These are phyloP conservation scores for Pseudogymnoascus sp. DNA, from an alignment of 2,329 filamentous ascomycete genomes.

Conservation along the genomic window DNA sequence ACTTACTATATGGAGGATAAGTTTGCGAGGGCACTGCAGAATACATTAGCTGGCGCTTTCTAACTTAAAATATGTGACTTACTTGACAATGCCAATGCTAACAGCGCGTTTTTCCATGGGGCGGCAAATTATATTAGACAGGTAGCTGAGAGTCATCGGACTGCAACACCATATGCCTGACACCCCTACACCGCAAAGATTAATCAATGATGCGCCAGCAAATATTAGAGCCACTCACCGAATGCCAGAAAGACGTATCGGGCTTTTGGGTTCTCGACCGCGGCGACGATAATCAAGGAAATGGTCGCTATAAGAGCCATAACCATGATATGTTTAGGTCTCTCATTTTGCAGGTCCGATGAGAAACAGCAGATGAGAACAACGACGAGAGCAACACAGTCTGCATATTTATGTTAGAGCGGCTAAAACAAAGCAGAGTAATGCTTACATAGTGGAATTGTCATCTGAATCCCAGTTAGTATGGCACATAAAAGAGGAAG, in stretches of 20 bases:
- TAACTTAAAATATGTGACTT: slow-evolving; percentile 20
- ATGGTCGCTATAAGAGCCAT: slow-evolving; percentile 14
- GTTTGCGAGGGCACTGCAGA: neutral
- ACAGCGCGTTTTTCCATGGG: neutral
- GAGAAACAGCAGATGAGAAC: slow-evolving; percentile 16
- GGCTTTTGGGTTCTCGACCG: slow-evolving; percentile 13
- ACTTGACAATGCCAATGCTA: slow-evolving; percentile 15
- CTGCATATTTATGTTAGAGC: slow-evolving; percentile 9
- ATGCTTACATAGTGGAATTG: slow-evolving; percentile 9
- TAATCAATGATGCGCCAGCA: neutral
- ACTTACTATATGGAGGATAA: slow-evolving; percentile 5
- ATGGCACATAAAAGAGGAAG: neutral
- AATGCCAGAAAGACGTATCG: slow-evolving; percentile 15
- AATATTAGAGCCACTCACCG: slow-evolving; percentile 6
- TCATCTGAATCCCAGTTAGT: slow-evolving; percentile 9
- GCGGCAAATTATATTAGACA: neutral
- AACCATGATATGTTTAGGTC: slow-evolving; percentile 16
- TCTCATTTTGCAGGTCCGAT: slow-evolving; percentile 15
- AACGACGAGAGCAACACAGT: slow-evolving; percentile 14
- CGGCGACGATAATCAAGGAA: slow-evolving; percentile 14
- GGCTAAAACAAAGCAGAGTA: neutral
- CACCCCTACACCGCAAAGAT: neutral
- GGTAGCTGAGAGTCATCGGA: neutral
- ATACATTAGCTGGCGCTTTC: slow-evolving; percentile 15
- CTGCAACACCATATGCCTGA: neutral